Base-by-base conservation (phyloP, 768 basidiomycete genomes). In the Udeniomyces megalosporus region DNA sequence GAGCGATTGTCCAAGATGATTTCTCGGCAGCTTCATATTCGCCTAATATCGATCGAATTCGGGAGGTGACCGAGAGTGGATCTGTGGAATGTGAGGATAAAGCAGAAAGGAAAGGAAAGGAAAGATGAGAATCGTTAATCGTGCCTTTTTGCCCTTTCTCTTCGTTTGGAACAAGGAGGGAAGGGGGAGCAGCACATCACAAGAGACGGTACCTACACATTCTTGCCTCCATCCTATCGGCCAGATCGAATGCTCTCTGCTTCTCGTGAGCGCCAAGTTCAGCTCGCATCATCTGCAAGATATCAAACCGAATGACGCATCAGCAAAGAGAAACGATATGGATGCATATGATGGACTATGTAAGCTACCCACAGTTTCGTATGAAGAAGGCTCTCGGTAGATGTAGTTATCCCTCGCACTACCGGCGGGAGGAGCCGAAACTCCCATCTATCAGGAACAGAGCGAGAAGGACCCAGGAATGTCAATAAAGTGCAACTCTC, bases 221-320 rank as follows among this genome's bases (percentile, higher is more conserved):
- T n/a, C 88, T 80, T 69, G 82, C 79, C 73, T 81, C 82, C 67
- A 91, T 74, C 50, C 88, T 79, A 59, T 81, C 79, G 32, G 92
- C 76, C 0, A 96, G 76, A 2, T 77, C 80, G 3, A 81, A 51
- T 0, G 92, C 93, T 12, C 78, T 77, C 50, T 82, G 80, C 14
- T 82, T 80, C 67, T 88, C 80, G 14, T 87, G 87, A 55, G 79
- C 80, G 22, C 82, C 82, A 12, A 97, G 77, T 71, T 99, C 95
- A 1, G 86, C 87, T 15, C 88, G 81, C 66, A 99, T 82, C 91
- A 99, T 97, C 4, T 42, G 38, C n/a, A n/a, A n/a, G n/a, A n/a
- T n/a, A n/a, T n/a, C n/a, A n/a, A n/a, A n/a, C n/a, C 17, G 38
- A 42, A 42, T 17, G 38, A 42, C 38, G 10, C 38, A 42, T 42